Conservation (phyloP, 208 protist genomes). For the Leishmania braziliensis region DNA sequence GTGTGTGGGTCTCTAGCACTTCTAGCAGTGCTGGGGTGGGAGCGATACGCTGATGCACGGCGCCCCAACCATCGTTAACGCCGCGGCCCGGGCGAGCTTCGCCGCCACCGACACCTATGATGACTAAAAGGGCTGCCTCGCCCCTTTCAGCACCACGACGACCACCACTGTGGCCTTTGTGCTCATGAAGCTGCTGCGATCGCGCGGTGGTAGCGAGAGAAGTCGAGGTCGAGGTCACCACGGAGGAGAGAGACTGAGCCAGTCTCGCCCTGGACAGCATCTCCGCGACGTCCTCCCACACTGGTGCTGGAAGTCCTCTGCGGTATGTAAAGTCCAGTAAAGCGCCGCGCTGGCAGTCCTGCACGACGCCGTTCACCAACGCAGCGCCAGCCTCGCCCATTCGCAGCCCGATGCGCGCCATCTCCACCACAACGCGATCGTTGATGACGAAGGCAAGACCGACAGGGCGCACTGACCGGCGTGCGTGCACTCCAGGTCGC, state of each 20-base stretch:
- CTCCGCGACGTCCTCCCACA: conserved; percentile 17
- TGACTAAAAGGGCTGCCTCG: background rate
- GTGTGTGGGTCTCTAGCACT: conserved; percentile 44
- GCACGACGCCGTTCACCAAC: conserved; percentile 47
- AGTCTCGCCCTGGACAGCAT: background rate
- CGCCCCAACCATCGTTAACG: background rate
- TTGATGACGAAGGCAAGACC: conserved; percentile 37
- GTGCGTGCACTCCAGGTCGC: conserved; percentile 5
- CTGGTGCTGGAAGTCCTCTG: conserved; percentile 36
- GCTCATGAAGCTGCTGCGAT: conserved; percentile 3
- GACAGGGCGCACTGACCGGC: conserved; percentile 30
- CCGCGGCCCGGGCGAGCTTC: background rate
- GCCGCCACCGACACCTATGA: conserved; percentile 3
- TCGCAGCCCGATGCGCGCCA: conserved; percentile 43
- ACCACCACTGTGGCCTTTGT: background rate
- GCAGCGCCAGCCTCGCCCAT: conserved; percentile 46
- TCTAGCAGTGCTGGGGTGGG: conserved; percentile 45
- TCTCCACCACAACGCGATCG: conserved; percentile 37
- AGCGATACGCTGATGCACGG: conserved; percentile 27
- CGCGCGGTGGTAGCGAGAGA: background rate
- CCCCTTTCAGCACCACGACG: background rate
- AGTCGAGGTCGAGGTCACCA: background rate
- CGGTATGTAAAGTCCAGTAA: conserved; percentile 41
- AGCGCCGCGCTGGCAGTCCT: conserved; percentile 49
- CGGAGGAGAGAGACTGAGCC: background rate